Percentiles rank a stretch among this genome's conserved stretches.
These are phyloP conservation scores for Globisporangium emineosum DNA, from an alignment of 352 stramenopile genomes.

Conservation along the genomic window DNA sequence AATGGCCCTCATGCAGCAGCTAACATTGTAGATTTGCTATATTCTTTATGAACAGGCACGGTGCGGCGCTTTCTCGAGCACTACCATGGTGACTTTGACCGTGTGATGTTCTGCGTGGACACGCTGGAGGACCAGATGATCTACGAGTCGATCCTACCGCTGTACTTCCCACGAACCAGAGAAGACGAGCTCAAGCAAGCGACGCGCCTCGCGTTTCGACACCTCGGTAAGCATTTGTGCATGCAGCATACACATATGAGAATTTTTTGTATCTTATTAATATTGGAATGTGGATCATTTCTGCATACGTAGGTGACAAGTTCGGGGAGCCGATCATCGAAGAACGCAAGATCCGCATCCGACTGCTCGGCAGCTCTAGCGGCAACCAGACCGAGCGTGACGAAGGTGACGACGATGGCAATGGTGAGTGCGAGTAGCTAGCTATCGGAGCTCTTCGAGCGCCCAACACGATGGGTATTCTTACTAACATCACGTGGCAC, in stretches of 20 bases:
- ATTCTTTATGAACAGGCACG: slow-evolving; percentile 24
- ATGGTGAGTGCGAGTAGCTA: slow-evolving; percentile 2
- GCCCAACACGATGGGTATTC: too few species aligned
- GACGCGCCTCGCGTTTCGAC: slow-evolving; percentile 19
- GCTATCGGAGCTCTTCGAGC: slow-evolving; percentile 3
- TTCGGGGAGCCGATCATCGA: slow-evolving; percentile 79
- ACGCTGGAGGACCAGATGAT: slow-evolving; percentile 53
- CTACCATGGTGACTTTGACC: slow-evolving; percentile 51
- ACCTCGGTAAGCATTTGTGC: slow-evolving; percentile 31
- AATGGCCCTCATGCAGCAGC: not conserved
- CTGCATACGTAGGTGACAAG: slow-evolving; percentile 33
- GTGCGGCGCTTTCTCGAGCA: slow-evolving; percentile 81
- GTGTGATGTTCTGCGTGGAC: slow-evolving; percentile 67
- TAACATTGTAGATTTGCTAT: not conserved
- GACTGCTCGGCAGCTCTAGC: slow-evolving; percentile 17
- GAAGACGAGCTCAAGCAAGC: slow-evolving; percentile 34
- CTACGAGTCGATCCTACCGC: slow-evolving; percentile 57
- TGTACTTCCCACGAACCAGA: slow-evolving; percentile 67
- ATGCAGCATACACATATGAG: not conserved
- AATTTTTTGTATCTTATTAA: not conserved
- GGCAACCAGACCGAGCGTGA: slow-evolving; percentile 14
- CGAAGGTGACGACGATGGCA: slow-evolving; percentile 23
- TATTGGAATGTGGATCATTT: not conserved
- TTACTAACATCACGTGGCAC: not conserved
- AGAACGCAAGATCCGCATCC: slow-evolving; percentile 81